Evolutionary conservation across 2,329 filamentous ascomycete genomes (phyloP), one percentile per base, ranked within the genome.

Genomic region (Hymenoscyphus scutula): DNA sequence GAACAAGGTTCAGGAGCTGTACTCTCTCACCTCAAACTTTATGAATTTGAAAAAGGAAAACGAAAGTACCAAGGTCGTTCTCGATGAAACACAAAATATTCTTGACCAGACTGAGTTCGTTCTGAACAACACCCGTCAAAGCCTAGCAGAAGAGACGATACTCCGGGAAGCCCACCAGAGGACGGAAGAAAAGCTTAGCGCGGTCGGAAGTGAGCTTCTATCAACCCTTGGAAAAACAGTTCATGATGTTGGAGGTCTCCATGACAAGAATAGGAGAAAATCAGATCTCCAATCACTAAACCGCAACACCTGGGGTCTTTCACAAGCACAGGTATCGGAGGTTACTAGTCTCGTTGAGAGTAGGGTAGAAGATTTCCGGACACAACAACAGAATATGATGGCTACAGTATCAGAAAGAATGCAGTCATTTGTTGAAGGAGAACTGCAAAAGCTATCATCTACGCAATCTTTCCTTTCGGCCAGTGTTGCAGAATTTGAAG

Each of bases 1-100:
- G 25, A 95, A 96, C 78, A 98, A 97, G 75, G 89, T 96, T 1
- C 92, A 98, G 71, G 93, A 99, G 74, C 81, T 99, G 0, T 93
- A 96, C 74, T 85, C 87, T 11, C 79, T 98, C 41, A 97, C 91
- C 0, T 92, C 89, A 51, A 92, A 87, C 67, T 96, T 98, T 74
- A 92, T 93, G 77, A 87, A 85, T 0, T 77, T 98, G 70, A 97
- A 95, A 77, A 92, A 93, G 73, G 92, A 97, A 65, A 90, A 96
- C 65, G 94, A 99, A 68, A 82, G 84, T 19, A 92, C 89, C 0
- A 89, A 84, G 62, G 73, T 82, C 4, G 82, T 84, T 59, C 82
- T 99, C 2, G 90, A 94, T 60, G 87, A 91, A 38, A 96, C 94
- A 0, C 89, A 92, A 70, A 86, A 85, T 60, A 80, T 97, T 3